These are phyloP conservation scores for Pseudopediastrum boryanum DNA, from an alignment of 139 green algal species.

Conservation along the genomic window DNA sequence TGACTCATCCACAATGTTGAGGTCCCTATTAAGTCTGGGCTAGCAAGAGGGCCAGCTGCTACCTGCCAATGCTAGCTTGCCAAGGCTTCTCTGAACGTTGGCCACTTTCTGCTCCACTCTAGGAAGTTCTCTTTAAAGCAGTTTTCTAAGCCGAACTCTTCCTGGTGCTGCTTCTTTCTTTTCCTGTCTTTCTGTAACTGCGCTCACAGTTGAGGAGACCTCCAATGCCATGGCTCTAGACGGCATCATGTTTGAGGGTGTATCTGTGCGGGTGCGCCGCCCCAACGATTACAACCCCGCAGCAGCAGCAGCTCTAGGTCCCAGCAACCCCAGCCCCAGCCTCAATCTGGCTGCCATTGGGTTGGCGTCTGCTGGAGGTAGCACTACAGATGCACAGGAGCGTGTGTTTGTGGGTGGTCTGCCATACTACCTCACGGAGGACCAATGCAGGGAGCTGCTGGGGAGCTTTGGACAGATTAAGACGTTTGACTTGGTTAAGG, in stretches of 20 bases:
- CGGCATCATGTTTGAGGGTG: slow-evolving; percentile 96
- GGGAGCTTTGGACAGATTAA: slow-evolving; percentile 89
- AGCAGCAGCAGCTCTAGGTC: slow-evolving; percentile 36
- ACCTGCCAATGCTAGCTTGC: no score
- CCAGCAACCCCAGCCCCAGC: slow-evolving; percentile 75
- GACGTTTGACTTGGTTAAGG: slow-evolving; percentile 92
- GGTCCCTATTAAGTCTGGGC: no score
- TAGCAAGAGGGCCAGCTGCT: no score
- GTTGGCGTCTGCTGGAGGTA: slow-evolving; percentile 51
- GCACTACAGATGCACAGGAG: slow-evolving; percentile 45
- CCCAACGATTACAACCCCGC: slow-evolving; percentile 98
- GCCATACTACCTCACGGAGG: slow-evolving; percentile 96
- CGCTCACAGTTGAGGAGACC: slow-evolving; percentile 83
- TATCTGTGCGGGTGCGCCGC: slow-evolving; percentile 87
- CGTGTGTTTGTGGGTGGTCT: slow-evolving; percentile 97
- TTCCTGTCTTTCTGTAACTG: neutral
- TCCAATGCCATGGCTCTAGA: slow-evolving; percentile 94
- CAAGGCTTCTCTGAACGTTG: no score
- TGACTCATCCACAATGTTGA: no score
- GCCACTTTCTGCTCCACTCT: no score
- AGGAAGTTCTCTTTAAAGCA: no score
- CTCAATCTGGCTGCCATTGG: slow-evolving; percentile 96
- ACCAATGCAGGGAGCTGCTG: slow-evolving; percentile 94
- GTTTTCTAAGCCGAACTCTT: no score
- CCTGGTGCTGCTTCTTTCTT: neutral